Percentiles rank a stretch among this genome's conserved stretches.
Evolutionary conservation across 306 rosid species (phyloP).

Genomic region (Pterocarpus macrocarpus): DNA sequence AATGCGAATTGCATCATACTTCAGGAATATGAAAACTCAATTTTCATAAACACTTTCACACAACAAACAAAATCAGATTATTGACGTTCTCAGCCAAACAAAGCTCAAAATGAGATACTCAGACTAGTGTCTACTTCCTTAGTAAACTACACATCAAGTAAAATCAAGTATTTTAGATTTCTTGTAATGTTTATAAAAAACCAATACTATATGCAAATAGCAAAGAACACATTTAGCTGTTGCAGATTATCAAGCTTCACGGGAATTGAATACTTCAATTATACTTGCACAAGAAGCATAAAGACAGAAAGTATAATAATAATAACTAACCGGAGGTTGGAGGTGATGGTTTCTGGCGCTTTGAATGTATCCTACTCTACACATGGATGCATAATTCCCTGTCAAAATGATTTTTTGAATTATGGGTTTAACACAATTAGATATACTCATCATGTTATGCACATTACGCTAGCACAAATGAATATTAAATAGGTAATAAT

Average conservation of each 20-base stretch:
- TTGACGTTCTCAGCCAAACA: background rate
- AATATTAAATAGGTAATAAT: background rate
- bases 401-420: conserved; percentile 29
- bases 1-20: background rate
- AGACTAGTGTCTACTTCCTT: background rate
- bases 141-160: background rate
- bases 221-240: background rate
- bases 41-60: background rate
- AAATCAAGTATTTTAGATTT: background rate
- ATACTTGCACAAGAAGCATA: background rate
- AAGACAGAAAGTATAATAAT: background rate
- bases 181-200: background rate
- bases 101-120: conserved; percentile 1
- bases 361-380: conserved; percentile 31
- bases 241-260: background rate
- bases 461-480: background rate
- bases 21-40: background rate
- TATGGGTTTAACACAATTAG: background rate
- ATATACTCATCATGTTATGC: background rate
- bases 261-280: background rate
- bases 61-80: background rate
- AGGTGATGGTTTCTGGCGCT: conserved; percentile 1
- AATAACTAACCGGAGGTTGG: conserved; percentile 51
- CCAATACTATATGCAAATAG: background rate
- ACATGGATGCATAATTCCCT: conserved; percentile 46